Base-by-base conservation (phyloP, 2,329 filamentous ascomycete genomes). In the Teratosphaeria epicoccoides region DNA sequence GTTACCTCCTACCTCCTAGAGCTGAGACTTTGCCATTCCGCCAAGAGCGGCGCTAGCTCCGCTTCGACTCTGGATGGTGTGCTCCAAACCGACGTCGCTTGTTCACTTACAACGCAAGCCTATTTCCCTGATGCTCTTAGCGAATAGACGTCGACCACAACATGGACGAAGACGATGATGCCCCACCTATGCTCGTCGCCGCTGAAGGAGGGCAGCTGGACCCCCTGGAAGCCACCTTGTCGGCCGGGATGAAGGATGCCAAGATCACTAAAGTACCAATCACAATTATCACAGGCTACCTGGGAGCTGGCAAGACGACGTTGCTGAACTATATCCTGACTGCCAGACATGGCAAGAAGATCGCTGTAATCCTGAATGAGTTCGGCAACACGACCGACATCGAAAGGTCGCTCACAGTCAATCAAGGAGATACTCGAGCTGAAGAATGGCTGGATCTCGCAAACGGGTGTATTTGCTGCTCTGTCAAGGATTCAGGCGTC, bases 401-500 rank as follows among this genome's bases (percentile, higher is more conserved):
- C 7, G 93, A 98, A 69, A 96, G 95, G 67, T 90, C 89, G 43
- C 77, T 98, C 56, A 97, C 91, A 0, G 83, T 98, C 60, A 95
- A 85, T 66, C 83, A 90, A 66, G 59, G 58, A 45, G 85, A 84
- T 53, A 86, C 83, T 37, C 81, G 91, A 63, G 80, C 88, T 63
- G 87, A 91, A 6, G 89, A 95, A 74, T 98, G 94, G 87, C 81
- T 98, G 24, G 90, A 96, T 56, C 82, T 98, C 49, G 89, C 88
- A 49, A 98, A 98, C 61, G 93, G 93, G 56, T 98, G 93, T 68
- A 89, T 98, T 59, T 98, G 93, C 72, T 98, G 93, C 71, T 95
- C 89, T 2, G 90, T 97, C 62, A 98, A 96, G 83, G 93, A 98
- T 67, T 83, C 85, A 0, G 93, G 93, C 11, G 91, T 98, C 33